A percentile compares a stretch with the other conserved stretches of the same genome.
phyloP scores from a whole-genome alignment of 176 grass and related monocot genomes.

The Aegilops bicornis region DNA sequence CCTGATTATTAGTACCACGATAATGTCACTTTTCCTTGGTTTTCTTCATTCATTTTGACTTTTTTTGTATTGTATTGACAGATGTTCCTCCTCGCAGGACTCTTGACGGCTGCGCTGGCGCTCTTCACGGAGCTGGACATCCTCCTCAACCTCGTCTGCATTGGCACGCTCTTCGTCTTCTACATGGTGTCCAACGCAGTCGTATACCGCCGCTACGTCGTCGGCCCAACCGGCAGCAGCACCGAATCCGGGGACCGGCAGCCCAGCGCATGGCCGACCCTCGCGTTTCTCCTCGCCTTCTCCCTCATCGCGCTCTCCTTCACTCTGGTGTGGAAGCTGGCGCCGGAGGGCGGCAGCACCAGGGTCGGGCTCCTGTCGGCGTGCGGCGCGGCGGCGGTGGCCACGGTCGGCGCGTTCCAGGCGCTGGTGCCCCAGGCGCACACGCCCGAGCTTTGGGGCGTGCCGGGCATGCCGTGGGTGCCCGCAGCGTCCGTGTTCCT shows the following conservation, averaged over 20 bases:
- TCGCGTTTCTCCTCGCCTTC: conserved; percentile 60
- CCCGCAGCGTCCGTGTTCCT: conserved; percentile 84
- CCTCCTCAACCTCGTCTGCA: conserved; percentile 82
- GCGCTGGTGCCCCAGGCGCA: conserved; percentile 66
- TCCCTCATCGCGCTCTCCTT: conserved; percentile 60
- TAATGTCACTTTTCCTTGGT: not conserved
- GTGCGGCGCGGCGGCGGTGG: conserved; percentile 42
- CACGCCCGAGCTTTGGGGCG: conserved; percentile 71
- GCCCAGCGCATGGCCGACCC: conserved; percentile 41
- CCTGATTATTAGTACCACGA: no score
- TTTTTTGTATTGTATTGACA: not conserved
- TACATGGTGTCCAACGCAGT: conserved; percentile 98
- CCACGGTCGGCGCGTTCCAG: conserved; percentile 51
- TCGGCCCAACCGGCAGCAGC: not conserved
- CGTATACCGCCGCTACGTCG: conserved; percentile 78
- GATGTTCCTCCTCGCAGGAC: conserved; percentile 31
- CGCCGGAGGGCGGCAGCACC: conserved; percentile 3
- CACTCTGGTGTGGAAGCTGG: conserved; percentile 66
- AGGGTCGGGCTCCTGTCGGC: conserved; percentile 39
- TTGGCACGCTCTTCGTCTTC: conserved; percentile 99
- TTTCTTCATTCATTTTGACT: not conserved
- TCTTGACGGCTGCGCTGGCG: conserved; percentile 80
- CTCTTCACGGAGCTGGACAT: conserved; percentile 86
- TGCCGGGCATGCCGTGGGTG: conserved; percentile 94
- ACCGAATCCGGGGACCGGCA: not conserved